phyloP scores from a whole-genome alignment of 345 rosid species.

The Acer negundo region DNA sequence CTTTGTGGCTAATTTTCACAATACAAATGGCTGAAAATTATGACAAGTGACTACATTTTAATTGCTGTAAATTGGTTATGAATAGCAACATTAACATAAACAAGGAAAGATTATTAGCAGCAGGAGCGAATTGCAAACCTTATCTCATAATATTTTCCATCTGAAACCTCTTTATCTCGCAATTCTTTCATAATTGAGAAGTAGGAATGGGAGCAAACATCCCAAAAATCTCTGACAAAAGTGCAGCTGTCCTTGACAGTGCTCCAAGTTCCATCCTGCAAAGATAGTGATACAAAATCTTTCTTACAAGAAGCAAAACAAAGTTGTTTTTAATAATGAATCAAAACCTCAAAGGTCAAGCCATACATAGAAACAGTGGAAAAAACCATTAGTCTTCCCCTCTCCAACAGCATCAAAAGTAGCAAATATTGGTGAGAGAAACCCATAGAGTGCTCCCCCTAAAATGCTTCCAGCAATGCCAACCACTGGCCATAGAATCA shows the following conservation, averaged over 20 bases:
- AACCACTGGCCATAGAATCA: constrained; percentile 59
- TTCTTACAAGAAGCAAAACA: background rate
- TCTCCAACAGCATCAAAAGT: constrained; percentile 94
- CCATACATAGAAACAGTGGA: constrained; percentile 84
- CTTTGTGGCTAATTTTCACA: background rate
- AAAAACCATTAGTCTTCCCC: constrained; percentile 61
- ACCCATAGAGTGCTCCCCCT: constrained; percentile 71
- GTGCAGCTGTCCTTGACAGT: constrained; percentile 63
- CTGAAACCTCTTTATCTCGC: constrained; percentile 39
- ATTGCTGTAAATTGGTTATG: background rate
- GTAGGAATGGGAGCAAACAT: constrained; percentile 78
- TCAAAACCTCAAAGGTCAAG: background rate
- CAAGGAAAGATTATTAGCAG: constrained; percentile 2
- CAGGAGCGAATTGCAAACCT: constrained; percentile 47
- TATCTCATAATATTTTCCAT: constrained; percentile 74
- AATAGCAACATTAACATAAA: background rate
- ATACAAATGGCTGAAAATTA: background rate
- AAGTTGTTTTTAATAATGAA: background rate
- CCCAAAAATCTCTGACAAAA: constrained; percentile 67
- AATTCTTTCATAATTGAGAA: constrained; percentile 76
- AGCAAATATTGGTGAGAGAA: constrained; percentile 86
- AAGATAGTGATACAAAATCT: constrained; percentile 13
- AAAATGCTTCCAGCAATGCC: constrained; percentile 65
- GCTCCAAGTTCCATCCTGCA: constrained; percentile 91
- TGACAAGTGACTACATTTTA: background rate